These are phyloP conservation scores for Lantana camara DNA, from an alignment of 257 asterid genomes.

Conservation along the genomic window DNA sequence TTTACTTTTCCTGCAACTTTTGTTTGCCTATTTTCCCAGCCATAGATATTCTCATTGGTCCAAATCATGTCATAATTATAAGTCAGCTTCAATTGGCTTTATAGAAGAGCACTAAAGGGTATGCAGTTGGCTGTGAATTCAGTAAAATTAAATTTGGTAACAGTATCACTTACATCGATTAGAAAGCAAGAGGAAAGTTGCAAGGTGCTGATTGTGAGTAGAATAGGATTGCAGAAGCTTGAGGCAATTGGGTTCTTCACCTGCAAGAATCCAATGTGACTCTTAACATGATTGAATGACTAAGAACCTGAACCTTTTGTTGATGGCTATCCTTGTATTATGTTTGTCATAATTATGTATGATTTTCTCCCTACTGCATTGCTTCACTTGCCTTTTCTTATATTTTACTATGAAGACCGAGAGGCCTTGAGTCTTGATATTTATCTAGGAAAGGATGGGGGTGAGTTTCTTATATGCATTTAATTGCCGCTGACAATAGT, in stretches of 20 bases:
- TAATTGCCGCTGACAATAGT: not conserved
- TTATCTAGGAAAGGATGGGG: not conserved
- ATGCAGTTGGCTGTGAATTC: not conserved
- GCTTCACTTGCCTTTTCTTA: not conserved
- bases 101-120: not conserved
- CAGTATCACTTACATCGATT: not conserved
- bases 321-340: no score
- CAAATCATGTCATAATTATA: not conserved
- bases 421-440: not conserved
- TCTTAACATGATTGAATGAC: no score
- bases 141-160: not conserved
- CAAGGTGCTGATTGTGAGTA: not conserved
- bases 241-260: no score
- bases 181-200: not conserved
- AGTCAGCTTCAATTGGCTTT: not conserved
- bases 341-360: not conserved
- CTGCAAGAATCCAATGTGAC: no score
- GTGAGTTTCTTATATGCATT: not conserved
- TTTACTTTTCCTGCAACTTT: constrained; percentile 3
- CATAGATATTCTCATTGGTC: not conserved
- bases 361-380: not conserved
- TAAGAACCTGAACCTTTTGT: no score
- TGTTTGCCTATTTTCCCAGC: not conserved
- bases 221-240: constrained; percentile 6
- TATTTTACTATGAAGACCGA: not conserved